These are phyloP conservation scores for Vitis hybrid DNA, from an alignment of 177 flowering plant genomes.

Conservation along the genomic window DNA sequence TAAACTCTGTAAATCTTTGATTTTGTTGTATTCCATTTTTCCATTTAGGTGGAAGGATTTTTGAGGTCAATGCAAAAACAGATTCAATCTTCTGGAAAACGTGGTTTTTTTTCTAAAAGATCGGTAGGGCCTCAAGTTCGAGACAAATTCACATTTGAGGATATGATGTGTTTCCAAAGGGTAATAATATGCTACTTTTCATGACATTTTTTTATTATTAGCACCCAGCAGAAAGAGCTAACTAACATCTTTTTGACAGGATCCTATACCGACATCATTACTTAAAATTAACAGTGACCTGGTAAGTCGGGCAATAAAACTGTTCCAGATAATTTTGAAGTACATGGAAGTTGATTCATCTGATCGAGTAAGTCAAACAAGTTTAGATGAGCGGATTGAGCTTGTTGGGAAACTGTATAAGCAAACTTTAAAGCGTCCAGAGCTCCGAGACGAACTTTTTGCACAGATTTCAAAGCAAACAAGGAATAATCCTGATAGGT, in stretches of 20 bases:
- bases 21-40: not conserved
- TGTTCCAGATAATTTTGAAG: constrained; percentile 85
- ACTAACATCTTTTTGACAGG: constrained; percentile 48
- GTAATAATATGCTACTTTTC: constrained; percentile 30
- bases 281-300: constrained; percentile 80
- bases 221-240: not conserved
- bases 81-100: constrained; percentile 80
- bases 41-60: constrained; percentile 82
- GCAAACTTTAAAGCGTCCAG: constrained; percentile 89
- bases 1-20: not conserved
- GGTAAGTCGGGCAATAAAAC: constrained; percentile 74
- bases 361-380: constrained; percentile 58
- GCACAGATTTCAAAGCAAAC: constrained; percentile 94
- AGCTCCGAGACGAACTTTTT: constrained; percentile 96
- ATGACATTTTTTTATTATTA: not conserved
- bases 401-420: constrained; percentile 85
- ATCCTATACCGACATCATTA: constrained; percentile 92
- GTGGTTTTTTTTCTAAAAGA: constrained; percentile 89
- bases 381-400: constrained; percentile 82
- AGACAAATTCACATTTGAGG: constrained; percentile 87
- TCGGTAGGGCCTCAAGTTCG: constrained; percentile 68
- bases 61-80: constrained; percentile 92
- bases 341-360: constrained; percentile 91
- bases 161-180: constrained; percentile 97
- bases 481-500: constrained; percentile 88